Percentiles rank a stretch among this genome's conserved stretches.
Evolutionary conservation across 2,329 filamentous ascomycete genomes (phyloP).

Genomic region (Torrubiellomyces zombiae): DNA sequence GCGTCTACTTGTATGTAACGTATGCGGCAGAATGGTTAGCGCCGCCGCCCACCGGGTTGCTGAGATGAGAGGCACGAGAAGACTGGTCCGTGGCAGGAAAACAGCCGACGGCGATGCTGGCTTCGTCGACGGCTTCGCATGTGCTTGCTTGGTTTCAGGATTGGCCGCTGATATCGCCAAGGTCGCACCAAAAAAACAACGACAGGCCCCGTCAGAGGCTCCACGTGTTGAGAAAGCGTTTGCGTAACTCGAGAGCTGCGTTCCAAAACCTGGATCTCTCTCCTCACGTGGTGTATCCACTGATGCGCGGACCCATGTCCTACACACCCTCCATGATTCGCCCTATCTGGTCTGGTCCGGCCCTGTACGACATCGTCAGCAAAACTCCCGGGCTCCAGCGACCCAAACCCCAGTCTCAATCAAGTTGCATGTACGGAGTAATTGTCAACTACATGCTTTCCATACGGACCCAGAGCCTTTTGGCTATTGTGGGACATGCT

Average conservation of each 20-base stretch:
- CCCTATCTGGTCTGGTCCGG: neutral
- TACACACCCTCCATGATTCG: conserved; percentile 2
- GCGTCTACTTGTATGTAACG: neutral
- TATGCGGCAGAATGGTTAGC: neutral
- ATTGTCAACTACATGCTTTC: neutral
- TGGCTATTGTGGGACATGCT: no score
- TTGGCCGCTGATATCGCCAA: no score
- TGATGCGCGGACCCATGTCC: conserved; percentile 7
- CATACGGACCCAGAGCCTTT: no score
- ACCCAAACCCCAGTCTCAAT: conserved; percentile 1
- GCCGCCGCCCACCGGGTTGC: neutral
- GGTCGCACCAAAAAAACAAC: no score
- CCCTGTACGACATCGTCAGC: conserved; percentile 1
- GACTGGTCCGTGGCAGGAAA: neutral
- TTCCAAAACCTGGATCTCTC: conserved; percentile 5
- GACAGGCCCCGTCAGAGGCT: conserved; percentile 4
- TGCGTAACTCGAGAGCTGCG: conserved; percentile 5
- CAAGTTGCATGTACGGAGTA: neutral
- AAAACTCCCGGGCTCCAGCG: neutral
- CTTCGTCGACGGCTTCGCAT: neutral
- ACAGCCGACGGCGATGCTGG: neutral
- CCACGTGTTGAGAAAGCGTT: conserved; percentile 7
- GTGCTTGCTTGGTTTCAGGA: neutral
- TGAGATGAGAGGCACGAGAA: neutral
- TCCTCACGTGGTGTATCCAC: conserved; percentile 9